Evolutionary conservation across 2,329 filamentous ascomycete species (phyloP), one percentile per base, ranked within the genome.

Genomic region (Alternaria rosae): DNA sequence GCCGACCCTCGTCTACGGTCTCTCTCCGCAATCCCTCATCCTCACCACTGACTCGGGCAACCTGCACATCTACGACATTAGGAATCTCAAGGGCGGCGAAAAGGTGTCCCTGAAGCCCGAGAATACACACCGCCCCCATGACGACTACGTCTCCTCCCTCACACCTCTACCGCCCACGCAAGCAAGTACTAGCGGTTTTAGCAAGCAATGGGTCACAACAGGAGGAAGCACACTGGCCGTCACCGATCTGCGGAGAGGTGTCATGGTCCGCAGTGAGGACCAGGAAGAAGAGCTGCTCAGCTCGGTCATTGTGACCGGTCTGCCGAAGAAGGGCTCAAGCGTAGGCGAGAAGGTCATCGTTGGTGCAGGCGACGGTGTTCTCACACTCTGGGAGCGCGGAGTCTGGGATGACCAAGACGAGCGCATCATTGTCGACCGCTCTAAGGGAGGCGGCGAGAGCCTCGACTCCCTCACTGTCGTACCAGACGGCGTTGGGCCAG

Each of bases 331-430:
- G 60, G 87, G 86, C 28, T 85, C 85, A 7, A 90, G 88, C 71
- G 91, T 92, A 48, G 92, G 92, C 6, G 86, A 90, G 71, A 91
- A 91, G 76, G 85, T 95, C 4, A 79, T 95, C 3, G 92, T 93
- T 0, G 91, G 92, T 35, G 92, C 92, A 25, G 90, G 88, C 17
- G 90, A 88, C 43, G 95, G 95, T 4, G 88, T 97, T 2, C 78
- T 98, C 65, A 97, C 94, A 5, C 82, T 98, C 7, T 99, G 95
- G 94, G 94, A 99, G 79, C 91, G 91, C 69, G 94, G 94, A 1
- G 88, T 92, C 1, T 98, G 95, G 94, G 94, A 97, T 74, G 94
- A 98, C 77, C 93, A 97, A 77, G 92, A 96, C 70, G 93, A 97
- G 80, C 87, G 93, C 54, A 91, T 97, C 71, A 88, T 91, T 51